Conservation (phyloP, 148 eudicot genomes). For the Heliamphora exappendiculata region DNA sequence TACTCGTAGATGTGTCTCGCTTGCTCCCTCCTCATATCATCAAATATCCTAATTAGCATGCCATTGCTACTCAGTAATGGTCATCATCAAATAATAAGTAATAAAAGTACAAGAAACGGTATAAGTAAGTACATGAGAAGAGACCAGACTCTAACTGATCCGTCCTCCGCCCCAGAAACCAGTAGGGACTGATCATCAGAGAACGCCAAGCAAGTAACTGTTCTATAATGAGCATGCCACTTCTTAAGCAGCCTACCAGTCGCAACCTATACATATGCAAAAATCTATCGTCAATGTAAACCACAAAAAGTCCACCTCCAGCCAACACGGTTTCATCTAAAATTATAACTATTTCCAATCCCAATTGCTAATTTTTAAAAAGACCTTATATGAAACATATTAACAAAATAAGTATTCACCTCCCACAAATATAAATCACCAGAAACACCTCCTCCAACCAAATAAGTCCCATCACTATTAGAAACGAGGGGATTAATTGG, state of each 20-base stretch:
- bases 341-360: neutral
- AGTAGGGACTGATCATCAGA: slow-evolving; percentile 68
- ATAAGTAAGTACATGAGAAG: slow-evolving; percentile 47
- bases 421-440: slow-evolving; percentile 87
- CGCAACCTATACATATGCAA: slow-evolving; percentile 43
- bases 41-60: slow-evolving; percentile 57
- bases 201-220: slow-evolving; percentile 61
- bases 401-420: slow-evolving; percentile 28
- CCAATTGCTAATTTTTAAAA: neutral
- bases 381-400: neutral
- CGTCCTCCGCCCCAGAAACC: slow-evolving; percentile 91
- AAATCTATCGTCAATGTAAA: neutral
- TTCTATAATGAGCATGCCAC: slow-evolving; percentile 89
- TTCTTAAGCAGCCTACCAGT: slow-evolving; percentile 75
- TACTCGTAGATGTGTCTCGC: slow-evolving; percentile 51
- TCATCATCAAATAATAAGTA: neutral
- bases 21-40: slow-evolving; percentile 45
- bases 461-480: slow-evolving; percentile 62
- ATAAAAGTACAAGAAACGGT: slow-evolving; percentile 1
- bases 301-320: neutral
- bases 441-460: slow-evolving; percentile 70
- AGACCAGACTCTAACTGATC: slow-evolving; percentile 79
- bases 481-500: slow-evolving; percentile 64
- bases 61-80: neutral
- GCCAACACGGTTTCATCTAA: neutral